Conservation (phyloP, 306 rosid species). For the Quercus glauca region DNA sequence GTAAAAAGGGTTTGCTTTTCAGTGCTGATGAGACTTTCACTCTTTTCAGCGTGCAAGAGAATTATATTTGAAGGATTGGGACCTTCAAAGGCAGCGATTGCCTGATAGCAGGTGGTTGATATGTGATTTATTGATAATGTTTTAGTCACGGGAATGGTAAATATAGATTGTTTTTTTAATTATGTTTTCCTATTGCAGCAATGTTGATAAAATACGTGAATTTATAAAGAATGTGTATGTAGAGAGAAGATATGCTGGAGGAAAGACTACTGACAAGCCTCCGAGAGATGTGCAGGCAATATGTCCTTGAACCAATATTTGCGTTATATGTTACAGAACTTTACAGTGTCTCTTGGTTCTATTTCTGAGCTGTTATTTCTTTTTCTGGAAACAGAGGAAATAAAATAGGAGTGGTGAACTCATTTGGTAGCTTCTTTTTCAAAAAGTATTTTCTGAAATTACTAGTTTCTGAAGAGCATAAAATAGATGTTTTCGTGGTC, state of each 20-base stretch:
- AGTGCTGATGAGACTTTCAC: constrained; percentile 23
- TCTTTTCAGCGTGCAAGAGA: constrained; percentile 85
- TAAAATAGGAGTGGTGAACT: background rate
- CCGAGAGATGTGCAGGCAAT: constrained; percentile 86
- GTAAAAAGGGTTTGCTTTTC: constrained; percentile 12
- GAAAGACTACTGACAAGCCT: constrained; percentile 64
- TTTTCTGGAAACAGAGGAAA: background rate
- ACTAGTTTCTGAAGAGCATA: background rate
- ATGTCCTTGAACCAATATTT: constrained; percentile 11
- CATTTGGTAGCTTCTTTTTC: constrained; percentile 2
- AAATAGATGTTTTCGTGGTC: background rate
- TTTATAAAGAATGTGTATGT: constrained; percentile 77
- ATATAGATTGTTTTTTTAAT: constrained; percentile 1
- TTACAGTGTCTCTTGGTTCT: background rate
- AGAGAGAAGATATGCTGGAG: constrained; percentile 66
- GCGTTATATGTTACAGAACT: constrained; percentile 3
- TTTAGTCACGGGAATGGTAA: constrained; percentile 1
- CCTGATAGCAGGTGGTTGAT: constrained; percentile 69
- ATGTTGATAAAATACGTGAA: constrained; percentile 70
- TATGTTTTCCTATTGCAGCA: constrained; percentile 57
- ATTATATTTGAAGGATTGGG: constrained; percentile 78
- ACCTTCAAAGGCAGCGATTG: constrained; percentile 72
- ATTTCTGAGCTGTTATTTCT: background rate
- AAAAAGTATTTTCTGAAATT: background rate
- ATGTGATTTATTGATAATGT: constrained; percentile 12